Evolutionary conservation across 192 early-diverging fungal species (phyloP), one percentile per base, ranked within the genome.

Genomic region (Chytriomyces sp.): DNA sequence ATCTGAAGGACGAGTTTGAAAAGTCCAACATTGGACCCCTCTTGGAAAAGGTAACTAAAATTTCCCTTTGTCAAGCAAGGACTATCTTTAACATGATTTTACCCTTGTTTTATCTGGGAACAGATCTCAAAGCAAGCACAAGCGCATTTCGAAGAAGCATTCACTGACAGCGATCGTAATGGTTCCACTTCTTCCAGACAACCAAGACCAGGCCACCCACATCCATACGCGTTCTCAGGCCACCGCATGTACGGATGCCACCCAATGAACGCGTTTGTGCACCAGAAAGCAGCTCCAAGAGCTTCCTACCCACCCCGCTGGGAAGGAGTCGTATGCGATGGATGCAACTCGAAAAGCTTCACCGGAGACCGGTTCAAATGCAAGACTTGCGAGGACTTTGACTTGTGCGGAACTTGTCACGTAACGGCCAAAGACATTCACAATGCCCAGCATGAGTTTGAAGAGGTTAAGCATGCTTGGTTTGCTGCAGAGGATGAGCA

Each of bases 11-110:
- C 10, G 77, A 78, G 44, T 50, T 78, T 35, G 62, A 78, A 46
- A 72, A 72, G 68, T 62, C 69, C 69, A 78, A 78, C 48, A 64
- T 78, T 62, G 77, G 68, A 18, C 77, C 77, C 4, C 71, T 78
- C 28, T 45, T 78, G 23, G 77, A 78, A 57, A 70, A 78, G 75
- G 75, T 76, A 35, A 71, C 13, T 26, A 44, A 10, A 16, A 20
- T 6, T 59, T 26, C 5, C 63, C 11, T 16, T 47, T 3, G 43
- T 68, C 43, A 49, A 5, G 26, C 26, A 23, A 23, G 18, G 20
- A 64, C 1, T 35, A 64, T 28, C n/a, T 11, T 26, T 69, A 16
- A 16, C 26, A 69, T 45, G 11, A 16, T 11, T 53, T 60, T 24
- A 0, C 28, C 28, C 2, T 35, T 2, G 28, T 35, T 35, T 35